phyloP scores from a whole-genome alignment of 352 stramenopile genomes.

The Globisporangium barbulae region DNA sequence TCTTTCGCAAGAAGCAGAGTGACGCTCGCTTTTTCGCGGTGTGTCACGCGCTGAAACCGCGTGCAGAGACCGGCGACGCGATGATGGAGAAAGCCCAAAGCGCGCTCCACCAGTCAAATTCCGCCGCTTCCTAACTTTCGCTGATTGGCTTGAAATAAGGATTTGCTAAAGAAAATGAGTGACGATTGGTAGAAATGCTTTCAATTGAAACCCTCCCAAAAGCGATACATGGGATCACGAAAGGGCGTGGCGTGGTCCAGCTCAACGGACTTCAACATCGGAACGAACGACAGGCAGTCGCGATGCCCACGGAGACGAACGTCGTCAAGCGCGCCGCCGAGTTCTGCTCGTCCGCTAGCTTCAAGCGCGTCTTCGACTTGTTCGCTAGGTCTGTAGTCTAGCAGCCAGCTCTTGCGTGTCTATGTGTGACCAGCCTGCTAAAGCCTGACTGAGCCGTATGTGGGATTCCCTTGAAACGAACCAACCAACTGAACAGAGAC shows the following conservation, averaged over 20 bases:
- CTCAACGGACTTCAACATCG: slow-evolving; percentile 1
- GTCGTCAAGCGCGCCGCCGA: slow-evolving; percentile 59
- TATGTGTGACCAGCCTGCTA: not conserved
- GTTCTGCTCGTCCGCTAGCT: slow-evolving; percentile 64
- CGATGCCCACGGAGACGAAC: slow-evolving; percentile 14
- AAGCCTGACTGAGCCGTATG: not conserved
- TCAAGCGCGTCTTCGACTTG: slow-evolving; percentile 65
- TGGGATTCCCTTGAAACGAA: not conserved
- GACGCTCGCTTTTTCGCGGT: not conserved
- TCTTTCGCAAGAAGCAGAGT: not conserved
- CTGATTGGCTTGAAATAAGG: not conserved
- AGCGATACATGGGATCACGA: not conserved
- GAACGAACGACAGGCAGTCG: not conserved
- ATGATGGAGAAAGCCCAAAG: not conserved
- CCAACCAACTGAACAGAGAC: slow-evolving; percentile 26
- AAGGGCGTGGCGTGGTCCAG: not conserved
- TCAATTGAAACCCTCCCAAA: not conserved
- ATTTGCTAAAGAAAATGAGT: too few relatives aligned
- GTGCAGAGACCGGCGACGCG: not conserved
- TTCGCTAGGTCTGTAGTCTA: slow-evolving; percentile 42
- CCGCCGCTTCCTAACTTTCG: not conserved
- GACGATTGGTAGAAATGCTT: not conserved
- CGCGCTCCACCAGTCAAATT: slow-evolving; percentile 6
- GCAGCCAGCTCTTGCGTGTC: not conserved
- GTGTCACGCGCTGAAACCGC: not conserved